These are phyloP conservation scores for Dalbergia cultrata DNA, from an alignment of 306 rosid genomes.

Conservation along the genomic window DNA sequence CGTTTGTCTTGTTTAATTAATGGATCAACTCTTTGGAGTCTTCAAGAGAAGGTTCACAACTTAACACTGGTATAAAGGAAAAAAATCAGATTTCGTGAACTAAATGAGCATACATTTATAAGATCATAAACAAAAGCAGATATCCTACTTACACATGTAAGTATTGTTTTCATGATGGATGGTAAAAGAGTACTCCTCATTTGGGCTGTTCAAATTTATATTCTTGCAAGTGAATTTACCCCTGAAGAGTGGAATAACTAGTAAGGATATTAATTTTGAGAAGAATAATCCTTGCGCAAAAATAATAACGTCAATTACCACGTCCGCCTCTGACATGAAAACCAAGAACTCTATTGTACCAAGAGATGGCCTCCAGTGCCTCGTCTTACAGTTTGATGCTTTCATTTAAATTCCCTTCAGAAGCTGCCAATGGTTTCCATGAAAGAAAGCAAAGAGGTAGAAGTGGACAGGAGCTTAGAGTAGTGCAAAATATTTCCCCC, in stretches of 20 bases:
- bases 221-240: constrained; percentile 88
- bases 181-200: constrained; percentile 73
- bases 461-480: constrained; percentile 11
- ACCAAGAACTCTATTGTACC: constrained; percentile 88
- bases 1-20: constrained; percentile 85
- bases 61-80: constrained; percentile 64
- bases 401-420: constrained; percentile 57
- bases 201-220: constrained; percentile 57
- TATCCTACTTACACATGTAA: constrained; percentile 71
- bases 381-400: constrained; percentile 56
- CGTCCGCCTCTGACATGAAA: constrained; percentile 83
- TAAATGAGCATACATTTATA: constrained; percentile 2
- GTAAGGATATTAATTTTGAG: constrained; percentile 37
- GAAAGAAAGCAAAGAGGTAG: not conserved
- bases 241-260: constrained; percentile 55
- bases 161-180: constrained; percentile 69
- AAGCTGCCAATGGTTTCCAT: constrained; percentile 60
- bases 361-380: constrained; percentile 68
- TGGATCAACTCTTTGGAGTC: constrained; percentile 66
- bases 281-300: constrained; percentile 23
- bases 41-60: constrained; percentile 72
- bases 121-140: constrained; percentile 39
- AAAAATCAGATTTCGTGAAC: not conserved
- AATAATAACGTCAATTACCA: constrained; percentile 64
- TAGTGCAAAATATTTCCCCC: not conserved